Base-by-base conservation (phyloP, 192 early-diverging fungal species). In the Rhizophlyctis rosea region DNA sequence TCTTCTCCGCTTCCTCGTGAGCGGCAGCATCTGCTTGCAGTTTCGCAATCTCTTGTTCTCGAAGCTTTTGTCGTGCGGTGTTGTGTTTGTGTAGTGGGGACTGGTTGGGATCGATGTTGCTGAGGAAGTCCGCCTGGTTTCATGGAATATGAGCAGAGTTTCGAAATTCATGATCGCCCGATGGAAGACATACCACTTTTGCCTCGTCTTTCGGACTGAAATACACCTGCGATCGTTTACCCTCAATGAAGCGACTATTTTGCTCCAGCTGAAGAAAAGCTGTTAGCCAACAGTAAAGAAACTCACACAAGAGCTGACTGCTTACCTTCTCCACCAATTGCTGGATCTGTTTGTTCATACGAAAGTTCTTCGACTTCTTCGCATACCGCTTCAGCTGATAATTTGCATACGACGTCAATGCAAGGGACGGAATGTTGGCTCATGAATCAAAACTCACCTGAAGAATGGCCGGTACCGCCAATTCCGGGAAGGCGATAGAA, bases 401-500 rank as follows among this genome's bases (percentile, higher is more conserved):
- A n/a, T 1, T 16, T 52, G n/a, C 49, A 66, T 50, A 21, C 3
- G 16, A n/a, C 2, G 69, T n/a, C 2, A 21, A n/a, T n/a, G n/a
- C n/a, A n/a, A 3, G 21, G 21, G 23, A 21, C 2, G 54, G 32
- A 68, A 62, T 47, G 24, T 16, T 44, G 25, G 29, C 59, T n/a
- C 36, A 34, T 34, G 21, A 24, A 47, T 29, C 18, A 23, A 4
- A 47, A 62, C 68, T 54, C 65, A 85, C 76, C 57, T 88, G 85
- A 21, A 96, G 72, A 53, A 94, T 81, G 4, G 87, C 91, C 3
- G 95, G 94, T 32, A 94, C 88, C 29, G 78, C 83, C 72, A 95
- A 78, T 71, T 99, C 97, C 11, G 97, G 95, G 84, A 99, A 99
- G 4, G 90, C 84, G 61, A 99, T 93, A 33, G 86, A 88, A 24